A percentile compares a stretch with the other conserved stretches of the same genome.
Conservation (phyloP, 2,329 filamentous ascomycete species). For the Aureobasidium vineae region DNA sequence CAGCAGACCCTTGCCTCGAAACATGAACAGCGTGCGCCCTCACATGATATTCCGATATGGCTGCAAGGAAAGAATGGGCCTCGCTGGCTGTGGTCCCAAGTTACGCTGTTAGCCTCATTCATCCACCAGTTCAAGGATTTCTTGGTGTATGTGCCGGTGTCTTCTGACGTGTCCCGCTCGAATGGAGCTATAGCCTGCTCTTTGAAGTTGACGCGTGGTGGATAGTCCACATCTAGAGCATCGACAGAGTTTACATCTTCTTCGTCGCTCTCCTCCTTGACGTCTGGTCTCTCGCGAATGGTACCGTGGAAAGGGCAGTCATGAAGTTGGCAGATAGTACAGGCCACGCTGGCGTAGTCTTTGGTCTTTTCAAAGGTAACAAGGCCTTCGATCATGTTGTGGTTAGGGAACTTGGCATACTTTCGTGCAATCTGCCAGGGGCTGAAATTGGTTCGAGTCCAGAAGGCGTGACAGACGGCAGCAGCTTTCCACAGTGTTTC, state of each 20-base stretch:
- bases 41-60: constrained; percentile 65
- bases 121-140: constrained; percentile 21
- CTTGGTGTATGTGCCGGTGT: background rate
- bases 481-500: constrained; percentile 37
- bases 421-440: constrained; percentile 30
- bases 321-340: constrained; percentile 32
- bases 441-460: constrained; percentile 39
- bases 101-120: constrained; percentile 28
- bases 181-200: constrained; percentile 29
- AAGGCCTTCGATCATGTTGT: constrained; percentile 29
- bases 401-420: constrained; percentile 24
- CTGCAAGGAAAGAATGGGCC: constrained; percentile 64
- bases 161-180: background rate
- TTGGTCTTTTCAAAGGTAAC: constrained; percentile 15
- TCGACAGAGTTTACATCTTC: constrained; percentile 31
- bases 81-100: constrained; percentile 44
- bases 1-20: constrained; percentile 62
- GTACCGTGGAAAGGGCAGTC: constrained; percentile 46
- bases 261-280: constrained; percentile 27
- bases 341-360: constrained; percentile 28
- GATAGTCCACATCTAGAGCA: constrained; percentile 36
- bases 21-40: constrained; percentile 61
- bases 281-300: constrained; percentile 36
- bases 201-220: constrained; percentile 36
- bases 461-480: constrained; percentile 41